Conservation (phyloP, 495 filamentous ascomycete species). For the Aspergillus bridgeri region DNA sequence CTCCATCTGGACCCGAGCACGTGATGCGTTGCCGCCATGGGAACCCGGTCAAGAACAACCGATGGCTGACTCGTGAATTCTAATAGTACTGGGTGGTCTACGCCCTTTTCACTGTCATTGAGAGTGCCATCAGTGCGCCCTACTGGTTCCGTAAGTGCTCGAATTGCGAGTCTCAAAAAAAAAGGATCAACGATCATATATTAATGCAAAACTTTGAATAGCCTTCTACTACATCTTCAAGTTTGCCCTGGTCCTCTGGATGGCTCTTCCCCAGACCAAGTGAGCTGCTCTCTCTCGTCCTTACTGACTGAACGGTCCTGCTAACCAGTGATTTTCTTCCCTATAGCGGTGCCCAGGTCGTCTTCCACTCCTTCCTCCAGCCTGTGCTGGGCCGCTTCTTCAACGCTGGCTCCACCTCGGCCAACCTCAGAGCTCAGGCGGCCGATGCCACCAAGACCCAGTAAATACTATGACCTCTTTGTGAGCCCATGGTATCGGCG, state of each 20-base stretch:
- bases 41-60: not conserved
- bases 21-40: slow-evolving; percentile 19
- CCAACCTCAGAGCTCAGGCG: slow-evolving; percentile 87
- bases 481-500: slow-evolving; percentile 9
- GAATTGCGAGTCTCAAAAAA: not conserved
- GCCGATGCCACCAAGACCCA: slow-evolving; percentile 64
- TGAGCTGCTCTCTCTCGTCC: slow-evolving; percentile 46
- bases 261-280: slow-evolving; percentile 89
- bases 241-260: slow-evolving; percentile 94
- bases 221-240: slow-evolving; percentile 99
- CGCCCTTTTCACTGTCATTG: slow-evolving; percentile 86
- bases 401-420: slow-evolving; percentile 68
- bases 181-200: not conserved
- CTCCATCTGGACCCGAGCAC: not conserved
- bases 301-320: not conserved
- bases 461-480: slow-evolving; percentile 16
- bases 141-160: slow-evolving; percentile 88
- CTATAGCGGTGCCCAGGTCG: slow-evolving; percentile 84
- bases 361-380: slow-evolving; percentile 95
- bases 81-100: slow-evolving; percentile 95
- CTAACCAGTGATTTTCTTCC: not conserved
- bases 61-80: slow-evolving; percentile 18
- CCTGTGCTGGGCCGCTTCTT: slow-evolving; percentile 92
- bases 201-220: slow-evolving; percentile 23
- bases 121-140: slow-evolving; percentile 87